Percentiles rank a stretch among this genome's conserved stretches.
These are phyloP conservation scores for Teratosphaeria nubilosa DNA, from an alignment of 2,329 filamentous ascomycete species.

Conservation along the genomic window DNA sequence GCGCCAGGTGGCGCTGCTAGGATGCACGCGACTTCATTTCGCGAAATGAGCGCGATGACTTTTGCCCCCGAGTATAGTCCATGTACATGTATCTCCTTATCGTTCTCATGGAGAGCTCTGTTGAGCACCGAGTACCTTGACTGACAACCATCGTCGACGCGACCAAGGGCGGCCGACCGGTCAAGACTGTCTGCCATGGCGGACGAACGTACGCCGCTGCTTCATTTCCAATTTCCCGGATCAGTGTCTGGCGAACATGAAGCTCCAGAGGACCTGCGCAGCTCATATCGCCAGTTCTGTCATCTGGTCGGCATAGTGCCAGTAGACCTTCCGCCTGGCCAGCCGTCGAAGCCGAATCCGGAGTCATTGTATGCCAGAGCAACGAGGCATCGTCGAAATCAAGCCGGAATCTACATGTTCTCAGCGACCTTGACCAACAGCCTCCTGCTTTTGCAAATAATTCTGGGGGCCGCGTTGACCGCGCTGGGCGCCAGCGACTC, in stretches of 20 bases:
- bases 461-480: conserved; percentile 31
- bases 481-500: conserved; percentile 28
- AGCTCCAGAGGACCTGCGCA: conserved; percentile 1
- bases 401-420: conserved; percentile 27
- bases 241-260: not conserved
- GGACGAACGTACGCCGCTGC: conserved; percentile 19
- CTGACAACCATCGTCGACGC: not conserved
- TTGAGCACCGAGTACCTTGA: not conserved
- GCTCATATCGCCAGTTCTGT: conserved; percentile 29
- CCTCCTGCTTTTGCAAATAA: conserved; percentile 29
- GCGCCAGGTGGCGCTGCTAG: not conserved
- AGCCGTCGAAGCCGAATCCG: conserved; percentile 14
- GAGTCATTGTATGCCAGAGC: conserved; percentile 30
- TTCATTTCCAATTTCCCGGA: conserved; percentile 17
- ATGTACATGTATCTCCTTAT: too few species aligned
- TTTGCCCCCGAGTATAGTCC: not conserved
- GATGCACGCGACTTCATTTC: not conserved
- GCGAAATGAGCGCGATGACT: not conserved
- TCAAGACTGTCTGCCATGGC: not conserved
- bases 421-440: conserved; percentile 29
- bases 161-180: not conserved
- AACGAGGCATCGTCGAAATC: conserved; percentile 19
- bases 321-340: conserved; percentile 17
- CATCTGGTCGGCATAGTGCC: conserved; percentile 27
- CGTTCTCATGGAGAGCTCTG: too few species aligned